A percentile compares a stretch with the other conserved stretches of the same genome.
Evolutionary conservation across 495 filamentous ascomycete species (phyloP).

Genomic region (Amphirosellinia nigrospora): DNA sequence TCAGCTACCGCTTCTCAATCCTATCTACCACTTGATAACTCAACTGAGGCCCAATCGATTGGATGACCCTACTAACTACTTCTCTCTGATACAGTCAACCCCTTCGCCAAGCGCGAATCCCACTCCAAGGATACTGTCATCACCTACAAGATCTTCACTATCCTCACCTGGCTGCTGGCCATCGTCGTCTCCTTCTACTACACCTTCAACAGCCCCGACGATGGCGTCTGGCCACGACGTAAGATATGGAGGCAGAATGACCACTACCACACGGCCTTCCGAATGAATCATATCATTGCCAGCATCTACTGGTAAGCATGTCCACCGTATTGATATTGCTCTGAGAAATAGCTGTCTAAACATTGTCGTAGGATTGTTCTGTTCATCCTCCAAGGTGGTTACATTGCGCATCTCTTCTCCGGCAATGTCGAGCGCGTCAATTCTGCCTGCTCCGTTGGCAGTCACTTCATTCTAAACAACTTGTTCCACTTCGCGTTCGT

Average conservation of each 20-base stretch:
- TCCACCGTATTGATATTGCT: not conserved
- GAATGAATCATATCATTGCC: constrained; percentile 71
- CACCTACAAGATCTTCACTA: constrained; percentile 70
- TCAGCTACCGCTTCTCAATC: not conserved
- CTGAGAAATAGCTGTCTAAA: constrained; percentile 14
- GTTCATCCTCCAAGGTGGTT: constrained; percentile 75
- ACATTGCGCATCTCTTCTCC: constrained; percentile 77
- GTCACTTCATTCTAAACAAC: constrained; percentile 87
- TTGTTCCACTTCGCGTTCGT: constrained; percentile 78
- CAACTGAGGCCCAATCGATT: constrained; percentile 22
- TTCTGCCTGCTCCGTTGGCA: constrained; percentile 75
- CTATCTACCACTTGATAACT: not conserved
- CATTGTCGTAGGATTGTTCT: constrained; percentile 65
- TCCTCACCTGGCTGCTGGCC: constrained; percentile 73
- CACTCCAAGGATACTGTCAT: constrained; percentile 57
- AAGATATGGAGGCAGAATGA: constrained; percentile 75
- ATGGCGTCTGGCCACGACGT: constrained; percentile 59
- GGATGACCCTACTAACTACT: constrained; percentile 12
- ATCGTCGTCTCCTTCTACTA: constrained; percentile 74
- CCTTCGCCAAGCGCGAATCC: constrained; percentile 68
- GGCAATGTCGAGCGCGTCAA: constrained; percentile 62
- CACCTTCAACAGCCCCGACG: constrained; percentile 63
- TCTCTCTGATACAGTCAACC: constrained; percentile 59
- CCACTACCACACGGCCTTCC: constrained; percentile 72
- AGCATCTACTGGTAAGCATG: constrained; percentile 74